Conservation (phyloP, 768 basidiomycete species). For the Stropharia rugosoannulata region DNA sequence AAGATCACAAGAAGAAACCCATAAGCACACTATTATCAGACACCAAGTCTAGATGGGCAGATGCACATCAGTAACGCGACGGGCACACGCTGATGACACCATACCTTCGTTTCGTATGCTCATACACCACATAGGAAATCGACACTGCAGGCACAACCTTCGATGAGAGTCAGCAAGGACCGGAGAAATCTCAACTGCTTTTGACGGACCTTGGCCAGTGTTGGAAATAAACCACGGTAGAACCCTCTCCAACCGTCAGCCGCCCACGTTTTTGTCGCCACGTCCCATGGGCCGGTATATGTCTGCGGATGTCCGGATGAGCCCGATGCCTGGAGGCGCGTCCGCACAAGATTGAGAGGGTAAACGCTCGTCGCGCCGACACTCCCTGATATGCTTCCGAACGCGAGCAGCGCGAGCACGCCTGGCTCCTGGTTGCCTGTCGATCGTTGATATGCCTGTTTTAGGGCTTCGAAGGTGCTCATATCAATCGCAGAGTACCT, state of each 20-base stretch:
- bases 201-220: slow-evolving; percentile 76
- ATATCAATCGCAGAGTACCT: slow-evolving; percentile 96
- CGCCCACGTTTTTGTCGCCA: slow-evolving; percentile 73
- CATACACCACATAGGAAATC: slow-evolving; percentile 95
- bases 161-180: slow-evolving; percentile 1
- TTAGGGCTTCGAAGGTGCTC: slow-evolving; percentile 96
- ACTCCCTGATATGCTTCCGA: slow-evolving; percentile 91
- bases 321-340: slow-evolving; percentile 93
- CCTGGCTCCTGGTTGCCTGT: slow-evolving; percentile 89
- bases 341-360: slow-evolving; percentile 88
- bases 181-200: neutral
- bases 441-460: slow-evolving; percentile 84
- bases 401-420: slow-evolving; percentile 81
- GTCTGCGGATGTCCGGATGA: slow-evolving; percentile 91
- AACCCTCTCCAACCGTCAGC: slow-evolving; percentile 93
- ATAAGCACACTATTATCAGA: slow-evolving; percentile 26
- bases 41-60: slow-evolving; percentile 51
- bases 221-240: slow-evolving; percentile 90
- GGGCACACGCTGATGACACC: slow-evolving; percentile 19
- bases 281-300: slow-evolving; percentile 89
- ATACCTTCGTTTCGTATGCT: slow-evolving; percentile 79
- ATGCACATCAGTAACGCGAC: neutral
- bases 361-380: slow-evolving; percentile 95
- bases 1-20: slow-evolving; percentile 17
- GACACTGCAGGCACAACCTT: slow-evolving; percentile 96